Conservation (phyloP, 2,329 filamentous ascomycete species). For the Aspergillus sp. region DNA sequence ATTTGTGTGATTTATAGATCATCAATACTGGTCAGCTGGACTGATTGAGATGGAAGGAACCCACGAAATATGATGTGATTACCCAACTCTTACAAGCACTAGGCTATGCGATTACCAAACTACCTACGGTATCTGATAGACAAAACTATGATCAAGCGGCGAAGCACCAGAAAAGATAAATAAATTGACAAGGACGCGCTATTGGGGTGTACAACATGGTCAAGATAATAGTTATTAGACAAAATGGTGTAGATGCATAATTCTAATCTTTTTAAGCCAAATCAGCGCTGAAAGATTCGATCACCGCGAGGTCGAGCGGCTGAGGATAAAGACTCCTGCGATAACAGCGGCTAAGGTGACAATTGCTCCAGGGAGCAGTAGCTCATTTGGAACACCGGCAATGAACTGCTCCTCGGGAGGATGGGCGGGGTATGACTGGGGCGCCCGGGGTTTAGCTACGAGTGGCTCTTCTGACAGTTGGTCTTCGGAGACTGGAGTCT, state of each 20-base stretch:
- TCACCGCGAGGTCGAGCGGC: slow-evolving; percentile 63
- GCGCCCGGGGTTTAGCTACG: slow-evolving; percentile 46
- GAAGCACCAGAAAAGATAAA: slow-evolving; percentile 19
- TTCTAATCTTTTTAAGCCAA: slow-evolving; percentile 5
- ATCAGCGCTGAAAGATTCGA: not conserved
- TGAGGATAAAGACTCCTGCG: slow-evolving; percentile 87
- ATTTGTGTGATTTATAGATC: too few relatives aligned
- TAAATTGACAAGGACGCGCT: slow-evolving; percentile 17
- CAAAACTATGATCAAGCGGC: slow-evolving; percentile 31
- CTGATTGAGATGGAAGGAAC: too few relatives aligned
- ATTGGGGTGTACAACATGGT: slow-evolving; percentile 18
- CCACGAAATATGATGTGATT: too few relatives aligned
- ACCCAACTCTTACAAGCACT: not conserved
- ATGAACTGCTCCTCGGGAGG: slow-evolving; percentile 76
- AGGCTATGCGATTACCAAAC: slow-evolving; percentile 14
- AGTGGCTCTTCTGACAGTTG: slow-evolving; percentile 53
- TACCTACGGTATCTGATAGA: slow-evolving; percentile 29
- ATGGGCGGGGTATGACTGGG: slow-evolving; percentile 53
- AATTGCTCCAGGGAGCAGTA: slow-evolving; percentile 90
- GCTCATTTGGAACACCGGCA: slow-evolving; percentile 88
- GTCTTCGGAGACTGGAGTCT: slow-evolving; percentile 53
- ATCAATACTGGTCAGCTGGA: too few relatives aligned
- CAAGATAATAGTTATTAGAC: slow-evolving; percentile 6
- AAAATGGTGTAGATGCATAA: slow-evolving; percentile 18
- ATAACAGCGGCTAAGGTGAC: slow-evolving; percentile 95